Evolutionary conservation across 78 protist genomes (phyloP).

Genomic region (Capsaspora owczarzaki): DNA sequence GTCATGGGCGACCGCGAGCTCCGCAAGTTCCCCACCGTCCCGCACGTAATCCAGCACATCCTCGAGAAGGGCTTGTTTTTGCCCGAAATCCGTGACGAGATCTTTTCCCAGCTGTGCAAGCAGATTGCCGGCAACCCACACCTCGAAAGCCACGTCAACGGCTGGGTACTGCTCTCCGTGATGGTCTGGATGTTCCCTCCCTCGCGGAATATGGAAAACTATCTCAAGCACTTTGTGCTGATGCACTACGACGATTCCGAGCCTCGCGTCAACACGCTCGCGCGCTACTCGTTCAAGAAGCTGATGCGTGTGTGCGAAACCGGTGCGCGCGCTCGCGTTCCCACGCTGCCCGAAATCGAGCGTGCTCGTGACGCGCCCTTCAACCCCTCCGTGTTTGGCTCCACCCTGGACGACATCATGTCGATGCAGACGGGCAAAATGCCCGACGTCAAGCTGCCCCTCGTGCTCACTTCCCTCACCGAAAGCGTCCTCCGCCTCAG

Average conservation of each 20-base stretch:
- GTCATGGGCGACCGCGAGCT: not conserved
- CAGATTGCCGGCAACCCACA: not conserved
- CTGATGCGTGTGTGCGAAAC: not conserved
- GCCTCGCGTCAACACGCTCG: not conserved
- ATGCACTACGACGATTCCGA: not conserved
- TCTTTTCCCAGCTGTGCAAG: not conserved
- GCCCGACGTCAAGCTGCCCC: not conserved
- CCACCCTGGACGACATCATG: slow-evolving; percentile 5
- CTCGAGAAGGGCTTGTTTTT: not conserved
- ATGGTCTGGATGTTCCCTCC: not conserved
- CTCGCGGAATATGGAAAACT: not conserved
- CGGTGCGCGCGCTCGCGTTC: not conserved
- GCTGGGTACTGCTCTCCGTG: not conserved
- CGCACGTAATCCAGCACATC: not conserved
- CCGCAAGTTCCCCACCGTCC: not conserved
- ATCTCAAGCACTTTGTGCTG: not conserved
- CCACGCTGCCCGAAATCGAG: not conserved
- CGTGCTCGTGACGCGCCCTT: not conserved
- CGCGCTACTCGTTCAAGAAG: not conserved
- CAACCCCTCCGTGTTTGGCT: slow-evolving; percentile 4
- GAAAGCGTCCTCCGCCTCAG: not conserved
- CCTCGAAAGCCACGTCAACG: not conserved
- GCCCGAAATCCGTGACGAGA: slow-evolving; percentile 5
- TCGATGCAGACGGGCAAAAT: not conserved
- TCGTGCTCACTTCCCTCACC: not conserved